A percentile compares a stretch with the other conserved stretches of the same genome.
Evolutionary conservation across 176 grass and related monocot species (phyloP).

Genomic region (Triticum monococcum): DNA sequence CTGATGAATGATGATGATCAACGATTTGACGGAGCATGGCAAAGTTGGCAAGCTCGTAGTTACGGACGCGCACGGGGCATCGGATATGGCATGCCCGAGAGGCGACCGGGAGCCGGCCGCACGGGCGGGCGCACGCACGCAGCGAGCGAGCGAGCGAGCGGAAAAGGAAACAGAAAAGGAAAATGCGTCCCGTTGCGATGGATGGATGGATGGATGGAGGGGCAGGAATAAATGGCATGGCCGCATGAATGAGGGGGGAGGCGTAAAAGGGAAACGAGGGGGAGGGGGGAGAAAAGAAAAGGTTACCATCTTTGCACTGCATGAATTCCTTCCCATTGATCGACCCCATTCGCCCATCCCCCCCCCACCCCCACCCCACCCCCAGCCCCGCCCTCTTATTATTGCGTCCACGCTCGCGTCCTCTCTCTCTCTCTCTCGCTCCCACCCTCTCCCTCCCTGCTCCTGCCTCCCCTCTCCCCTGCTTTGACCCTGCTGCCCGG

Average conservation of each 20-base stretch:
- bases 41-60: not conserved
- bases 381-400: not conserved
- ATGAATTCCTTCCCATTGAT: constrained; percentile 6
- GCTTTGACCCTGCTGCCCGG: constrained; percentile 45
- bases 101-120: too few relatives aligned
- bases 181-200: not conserved
- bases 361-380: not conserved
- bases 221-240: constrained; percentile 40
- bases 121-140: too few relatives aligned
- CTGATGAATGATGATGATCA: too few relatives aligned
- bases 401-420: not conserved
- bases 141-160: too few relatives aligned
- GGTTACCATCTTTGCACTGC: constrained; percentile 52
- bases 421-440: not conserved
- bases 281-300: not conserved
- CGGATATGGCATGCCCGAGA: too few relatives aligned
- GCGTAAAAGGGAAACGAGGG: constrained; percentile 23
- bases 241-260: not conserved
- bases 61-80: too few relatives aligned
- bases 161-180: not conserved
- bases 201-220: not conserved
- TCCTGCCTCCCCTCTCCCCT: constrained; percentile 8
- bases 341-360: not conserved
- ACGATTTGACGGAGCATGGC: not conserved
- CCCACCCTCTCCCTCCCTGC: not conserved